A percentile compares a stretch with the other conserved stretches of the same genome.
These are phyloP conservation scores for Syncephalastrum sp. DNA, from an alignment of 371 early-diverging fungal genomes.

Conservation along the genomic window DNA sequence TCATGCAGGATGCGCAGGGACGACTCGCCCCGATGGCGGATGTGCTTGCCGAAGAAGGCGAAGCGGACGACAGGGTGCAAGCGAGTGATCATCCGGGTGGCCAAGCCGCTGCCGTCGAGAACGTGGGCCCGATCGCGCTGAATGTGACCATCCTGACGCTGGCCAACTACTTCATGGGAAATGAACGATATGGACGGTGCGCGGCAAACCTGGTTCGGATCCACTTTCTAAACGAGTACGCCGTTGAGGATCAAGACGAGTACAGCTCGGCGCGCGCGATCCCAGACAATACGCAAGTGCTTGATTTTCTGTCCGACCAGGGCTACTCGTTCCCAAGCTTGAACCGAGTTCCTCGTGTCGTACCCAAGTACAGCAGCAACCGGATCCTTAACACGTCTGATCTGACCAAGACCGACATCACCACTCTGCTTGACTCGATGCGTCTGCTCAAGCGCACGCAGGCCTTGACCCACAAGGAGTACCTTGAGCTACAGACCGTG, in stretches of 20 bases:
- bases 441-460: constrained; percentile 55
- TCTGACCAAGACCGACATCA: constrained; percentile 46
- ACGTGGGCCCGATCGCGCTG: constrained; percentile 44
- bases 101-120: constrained; percentile 4
- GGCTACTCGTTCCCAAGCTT: constrained; percentile 66
- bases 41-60: constrained; percentile 6
- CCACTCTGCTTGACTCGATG: constrained; percentile 57
- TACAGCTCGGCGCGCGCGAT: constrained; percentile 47
- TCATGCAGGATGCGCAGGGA: constrained; percentile 29
- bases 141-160: constrained; percentile 62
- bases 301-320: constrained; percentile 62
- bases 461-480: constrained; percentile 64
- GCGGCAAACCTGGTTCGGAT: constrained; percentile 66
- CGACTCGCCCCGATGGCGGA: constrained; percentile 19
- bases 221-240: constrained; percentile 52
- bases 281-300: constrained; percentile 51
- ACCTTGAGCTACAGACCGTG: constrained; percentile 53
- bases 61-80: constrained; percentile 1
- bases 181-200: constrained; percentile 56
- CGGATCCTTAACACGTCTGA: constrained; percentile 41
- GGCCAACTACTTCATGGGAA: constrained; percentile 60
- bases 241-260: constrained; percentile 52
- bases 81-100: background rate
- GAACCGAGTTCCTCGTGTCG: constrained; percentile 53
- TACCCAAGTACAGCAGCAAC: constrained; percentile 47